Base-by-base conservation (phyloP, 176 grass and related monocot genomes). In the Ensete ventricosum region DNA sequence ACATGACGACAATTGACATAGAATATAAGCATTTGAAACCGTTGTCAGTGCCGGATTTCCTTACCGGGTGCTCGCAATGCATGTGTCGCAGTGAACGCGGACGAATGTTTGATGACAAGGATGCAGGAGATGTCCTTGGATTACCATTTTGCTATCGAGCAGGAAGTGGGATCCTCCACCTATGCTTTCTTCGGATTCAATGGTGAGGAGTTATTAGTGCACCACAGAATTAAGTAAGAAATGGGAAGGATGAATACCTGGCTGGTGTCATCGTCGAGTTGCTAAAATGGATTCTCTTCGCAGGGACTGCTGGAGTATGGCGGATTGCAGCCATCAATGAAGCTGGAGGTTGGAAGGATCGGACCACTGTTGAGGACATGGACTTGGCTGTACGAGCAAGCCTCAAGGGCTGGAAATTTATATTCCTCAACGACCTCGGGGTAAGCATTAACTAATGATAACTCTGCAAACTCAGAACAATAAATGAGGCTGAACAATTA, bases 51-150 rank as follows among this genome's bases (percentile, higher is more conserved):
- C 29, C 4, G 29, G 29, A 34, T 34, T 34, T 34, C 29, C 29
- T 34, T 34, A 34, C 2, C 29, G 4, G 3, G 3, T 5, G 29
- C 29, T 34, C 5, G 29, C 29, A 34, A 34, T 34, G 29, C 29
- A 34, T 34, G 29, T 34, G 8, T 25, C 51, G 67, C 67, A 70
- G 67, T 70, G 48, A 70, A 70, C 14, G 8, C 67, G 67, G 25
- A 70, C 52, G 67, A 70, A 51, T n/a, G 20, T n/a, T 50, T 70
- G 67, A 70, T 70, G 67, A 70, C 67, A n/a, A 70, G 67, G 43
- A 70, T 70, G 67, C 67, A 70, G 67, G 67, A 70, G 67, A 70
- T 70, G 67, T 70, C 67, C 20, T 70, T 70, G 67, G 67, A 70
- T 50, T 70, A 70, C 67, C 67, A 70, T 19, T 70, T 70, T 48